phyloP scores from a whole-genome alignment of 176 grass and related monocot genomes.

The Ananas comosus region DNA sequence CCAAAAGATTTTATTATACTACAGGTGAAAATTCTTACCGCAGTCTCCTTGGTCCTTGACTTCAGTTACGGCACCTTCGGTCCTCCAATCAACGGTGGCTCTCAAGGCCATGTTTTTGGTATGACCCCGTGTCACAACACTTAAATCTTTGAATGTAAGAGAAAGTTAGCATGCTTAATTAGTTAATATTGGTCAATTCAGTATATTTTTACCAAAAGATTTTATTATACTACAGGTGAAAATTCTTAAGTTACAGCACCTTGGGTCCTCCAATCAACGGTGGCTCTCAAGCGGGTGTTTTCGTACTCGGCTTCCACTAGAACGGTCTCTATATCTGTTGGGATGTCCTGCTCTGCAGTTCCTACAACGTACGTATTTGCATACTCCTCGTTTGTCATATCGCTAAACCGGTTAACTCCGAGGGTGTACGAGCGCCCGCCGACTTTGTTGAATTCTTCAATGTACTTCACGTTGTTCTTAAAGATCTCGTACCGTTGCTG shows the following conservation, averaged over 20 bases:
- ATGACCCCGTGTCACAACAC: too few relatives aligned
- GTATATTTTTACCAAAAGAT: too few relatives aligned
- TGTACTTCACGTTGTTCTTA: slow-evolving; percentile 35
- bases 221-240: too few relatives aligned
- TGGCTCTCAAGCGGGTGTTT: background rate
- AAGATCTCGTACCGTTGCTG: slow-evolving; percentile 44
- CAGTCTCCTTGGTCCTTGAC: too few relatives aligned
- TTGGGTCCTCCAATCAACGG: slow-evolving; percentile 39
- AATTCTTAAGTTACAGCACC: slow-evolving; percentile 28
- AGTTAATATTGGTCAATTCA: too few relatives aligned
- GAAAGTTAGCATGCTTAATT: too few relatives aligned
- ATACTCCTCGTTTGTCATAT: slow-evolving; percentile 68
- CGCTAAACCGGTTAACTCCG: slow-evolving; percentile 31
- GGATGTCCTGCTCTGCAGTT: background rate
- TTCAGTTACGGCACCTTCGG: too few relatives aligned
- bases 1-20: too few relatives aligned
- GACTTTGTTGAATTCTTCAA: slow-evolving; percentile 39
- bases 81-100: too few relatives aligned
- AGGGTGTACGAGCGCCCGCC: slow-evolving; percentile 24
- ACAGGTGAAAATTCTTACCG: too few relatives aligned
- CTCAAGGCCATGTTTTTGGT: too few relatives aligned
- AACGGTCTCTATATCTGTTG: background rate
- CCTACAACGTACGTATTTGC: slow-evolving; percentile 18
- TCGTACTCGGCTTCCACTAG: background rate
- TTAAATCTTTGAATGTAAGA: too few relatives aligned